A percentile compares a stretch with the other conserved stretches of the same genome.
Evolutionary conservation across 208 protist species (phyloP).

Genomic region (Acanthamoeba royreba): DNA sequence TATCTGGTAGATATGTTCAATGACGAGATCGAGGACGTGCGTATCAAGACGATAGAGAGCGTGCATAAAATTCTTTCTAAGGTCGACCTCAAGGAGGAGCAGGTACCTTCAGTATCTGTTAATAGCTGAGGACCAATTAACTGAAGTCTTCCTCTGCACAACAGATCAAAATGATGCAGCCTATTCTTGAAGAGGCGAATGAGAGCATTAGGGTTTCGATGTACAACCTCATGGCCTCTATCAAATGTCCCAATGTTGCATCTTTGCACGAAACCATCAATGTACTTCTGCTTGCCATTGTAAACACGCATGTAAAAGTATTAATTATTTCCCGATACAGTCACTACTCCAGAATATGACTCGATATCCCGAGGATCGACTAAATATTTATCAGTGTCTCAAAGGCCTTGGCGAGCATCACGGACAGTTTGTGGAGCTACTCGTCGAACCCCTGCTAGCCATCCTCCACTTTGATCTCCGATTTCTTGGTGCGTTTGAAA

Average conservation of each 20-base stretch:
- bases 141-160: background rate
- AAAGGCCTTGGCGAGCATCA: background rate
- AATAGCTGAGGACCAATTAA: no score
- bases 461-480: background rate
- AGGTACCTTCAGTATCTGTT: no score
- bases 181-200: slow-evolving; percentile 55
- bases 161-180: slow-evolving; percentile 58
- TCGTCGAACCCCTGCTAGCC: background rate
- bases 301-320: background rate
- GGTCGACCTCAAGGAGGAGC: slow-evolving; percentile 39
- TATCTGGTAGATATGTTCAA: slow-evolving; percentile 74
- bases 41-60: slow-evolving; percentile 66
- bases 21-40: slow-evolving; percentile 70
- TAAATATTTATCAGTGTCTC: background rate
- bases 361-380: background rate
- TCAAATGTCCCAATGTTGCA: slow-evolving; percentile 30
- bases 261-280: slow-evolving; percentile 47
- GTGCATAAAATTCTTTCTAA: slow-evolving; percentile 59
- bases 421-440: background rate
- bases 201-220: slow-evolving; percentile 48
- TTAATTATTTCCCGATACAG: background rate
- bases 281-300: no score
- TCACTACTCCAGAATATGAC: slow-evolving; percentile 51
- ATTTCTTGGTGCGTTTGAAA: background rate
- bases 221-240: slow-evolving; percentile 46